Conservation (phyloP, 257 asterid genomes). For the Ballota nigra region DNA sequence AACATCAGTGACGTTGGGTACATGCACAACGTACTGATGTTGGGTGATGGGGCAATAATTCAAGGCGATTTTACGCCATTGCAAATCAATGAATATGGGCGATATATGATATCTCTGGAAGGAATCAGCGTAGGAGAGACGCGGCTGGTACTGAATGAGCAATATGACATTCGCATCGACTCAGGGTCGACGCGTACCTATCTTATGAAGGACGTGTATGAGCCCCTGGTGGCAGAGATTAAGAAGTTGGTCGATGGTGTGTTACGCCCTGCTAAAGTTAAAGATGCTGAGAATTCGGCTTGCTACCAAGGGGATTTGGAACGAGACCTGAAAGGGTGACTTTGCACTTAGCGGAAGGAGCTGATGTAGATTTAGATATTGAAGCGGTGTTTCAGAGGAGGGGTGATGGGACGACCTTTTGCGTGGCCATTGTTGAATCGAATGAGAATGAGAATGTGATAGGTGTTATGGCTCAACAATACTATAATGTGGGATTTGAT, state of each 20-base stretch:
- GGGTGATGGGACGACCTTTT: neutral
- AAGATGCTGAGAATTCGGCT: too few relatives aligned
- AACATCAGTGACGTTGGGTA: too few relatives aligned
- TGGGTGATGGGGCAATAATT: neutral
- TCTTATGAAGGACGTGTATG: neutral
- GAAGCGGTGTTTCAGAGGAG: neutral
- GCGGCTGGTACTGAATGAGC: neutral
- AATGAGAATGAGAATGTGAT: neutral
- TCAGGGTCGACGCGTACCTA: neutral
- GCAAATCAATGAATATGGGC: neutral
- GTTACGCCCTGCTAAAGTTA: neutral
- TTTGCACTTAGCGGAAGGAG: neutral
- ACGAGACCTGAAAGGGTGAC: neutral
- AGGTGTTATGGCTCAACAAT: neutral
- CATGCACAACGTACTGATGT: too few relatives aligned
- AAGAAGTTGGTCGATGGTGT: neutral
- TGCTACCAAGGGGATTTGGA: neutral
- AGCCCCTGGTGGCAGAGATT: neutral
- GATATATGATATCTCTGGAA: neutral
- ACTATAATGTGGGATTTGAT: constrained; percentile 4
- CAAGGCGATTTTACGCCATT: neutral
- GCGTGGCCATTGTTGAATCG: neutral
- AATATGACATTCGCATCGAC: neutral
- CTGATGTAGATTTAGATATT: neutral
- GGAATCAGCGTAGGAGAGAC: neutral